Conservation (phyloP, 2,329 filamentous ascomycete species). For the Penicillium sp. region DNA sequence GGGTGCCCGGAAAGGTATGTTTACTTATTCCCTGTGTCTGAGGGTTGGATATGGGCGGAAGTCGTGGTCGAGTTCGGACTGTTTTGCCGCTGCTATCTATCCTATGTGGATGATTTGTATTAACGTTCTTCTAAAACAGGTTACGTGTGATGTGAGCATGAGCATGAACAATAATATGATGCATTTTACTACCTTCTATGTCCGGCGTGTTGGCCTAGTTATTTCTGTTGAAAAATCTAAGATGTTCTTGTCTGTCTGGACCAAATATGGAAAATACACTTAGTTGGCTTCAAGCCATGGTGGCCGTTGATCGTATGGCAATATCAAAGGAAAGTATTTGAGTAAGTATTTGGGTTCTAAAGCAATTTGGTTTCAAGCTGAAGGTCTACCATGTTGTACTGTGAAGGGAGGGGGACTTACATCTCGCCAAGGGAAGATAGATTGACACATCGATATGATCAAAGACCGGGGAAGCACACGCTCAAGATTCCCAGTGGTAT, state of each 20-base stretch:
- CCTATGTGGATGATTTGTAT: background rate
- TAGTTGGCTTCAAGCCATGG: background rate
- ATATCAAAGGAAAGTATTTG: background rate
- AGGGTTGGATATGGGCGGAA: background rate
- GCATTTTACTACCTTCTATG: conserved; percentile 20
- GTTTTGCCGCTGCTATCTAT: background rate
- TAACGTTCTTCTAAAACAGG: conserved; percentile 22
- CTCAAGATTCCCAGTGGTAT: background rate
- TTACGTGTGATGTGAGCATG: conserved; percentile 39
- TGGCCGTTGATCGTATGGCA: background rate
- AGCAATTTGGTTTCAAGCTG: background rate
- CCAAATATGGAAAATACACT: background rate
- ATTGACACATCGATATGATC: background rate
- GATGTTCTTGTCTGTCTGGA: conserved; percentile 7
- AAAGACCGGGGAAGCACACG: background rate
- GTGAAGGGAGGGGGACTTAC: background rate
- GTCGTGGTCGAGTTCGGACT: background rate
- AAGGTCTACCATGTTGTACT: background rate
- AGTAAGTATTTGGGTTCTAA: background rate
- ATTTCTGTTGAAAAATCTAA: conserved; percentile 10
- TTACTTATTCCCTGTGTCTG: background rate
- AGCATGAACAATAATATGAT: conserved; percentile 34
- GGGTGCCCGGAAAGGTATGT: conserved; percentile 65
- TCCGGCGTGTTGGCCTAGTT: conserved; percentile 7
- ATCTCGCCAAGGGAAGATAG: background rate